Evolutionary conservation across 495 filamentous ascomycete genomes (phyloP), one percentile per base, ranked within the genome.

Genomic region (Aspergillus carlsbadensis): DNA sequence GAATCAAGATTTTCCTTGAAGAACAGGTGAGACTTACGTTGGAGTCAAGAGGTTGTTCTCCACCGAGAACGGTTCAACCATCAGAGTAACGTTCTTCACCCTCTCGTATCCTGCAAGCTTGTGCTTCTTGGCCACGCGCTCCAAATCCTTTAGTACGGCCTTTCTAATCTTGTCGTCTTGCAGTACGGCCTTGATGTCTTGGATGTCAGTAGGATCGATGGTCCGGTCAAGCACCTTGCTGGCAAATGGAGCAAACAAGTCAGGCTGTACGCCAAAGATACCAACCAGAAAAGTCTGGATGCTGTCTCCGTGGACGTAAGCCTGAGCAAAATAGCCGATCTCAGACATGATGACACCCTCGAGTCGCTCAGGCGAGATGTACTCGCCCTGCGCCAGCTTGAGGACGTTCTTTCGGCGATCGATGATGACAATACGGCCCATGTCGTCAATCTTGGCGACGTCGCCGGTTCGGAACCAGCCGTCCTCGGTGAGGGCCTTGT

Each of bases 391-490:
- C 0, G 94, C 88, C 40, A 98, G 83, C 82, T 98, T 98, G 66
- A 98, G 86, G 14, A 98, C 89, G 72, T 98, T 98, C 87, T 98
- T 98, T 65, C 91, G 87, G 59, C 94, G 91, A 73, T 98, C 94
- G 63, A 98, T 87, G 71, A 98, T 92, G 62, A 83, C 84, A 76
- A 98, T 89, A 53, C 95, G 89, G 54, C 94, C 94, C 64, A 87
- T 71, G 48, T 84, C 83, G 68, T 98, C 94, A 24, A 98, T 76
- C 15, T 81, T 80, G 65, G 83, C 87, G 42, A 98, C 92, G 64
- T 98, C 94, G 18, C 94, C 94, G 1, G 94, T 97, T 62, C 87
- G 86, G 81, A 98, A 97, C 94, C 94, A 98, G 55, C 94, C 94
- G 62, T 98, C 95, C 44, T 85, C 77, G 15, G 90, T 86, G 39